Base-by-base conservation (phyloP, 169 alveolate species). In the Plasmodium cynomolgi region DNA sequence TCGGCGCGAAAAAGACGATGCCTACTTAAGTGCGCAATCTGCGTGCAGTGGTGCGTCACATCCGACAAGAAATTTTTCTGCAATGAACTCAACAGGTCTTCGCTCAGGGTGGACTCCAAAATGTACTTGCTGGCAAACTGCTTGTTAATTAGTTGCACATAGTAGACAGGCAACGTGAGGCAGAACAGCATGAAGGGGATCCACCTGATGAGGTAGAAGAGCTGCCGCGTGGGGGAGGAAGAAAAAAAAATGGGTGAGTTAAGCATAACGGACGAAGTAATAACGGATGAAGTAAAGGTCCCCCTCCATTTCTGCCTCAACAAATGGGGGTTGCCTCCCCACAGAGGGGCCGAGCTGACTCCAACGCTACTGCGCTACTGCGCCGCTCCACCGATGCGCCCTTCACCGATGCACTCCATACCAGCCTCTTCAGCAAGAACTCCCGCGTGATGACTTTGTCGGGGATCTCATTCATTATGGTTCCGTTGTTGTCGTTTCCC, bases 401-500 rank as follows among this genome's bases (percentile, higher is more conserved):
- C 11, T 44, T 44, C n/a, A 44, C 56, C 17, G 17, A 6, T 41
- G 13, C 54, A 6, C 11, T 11, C 33, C 54, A 1, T 85, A 85
- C 93, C 85, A 85, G 77, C 31, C 62, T 85, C 34, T 85, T 85
- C 39, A 77, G n/a, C 31, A 85, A 34, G 31, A 85, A 85, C 50
- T 85, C 85, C 50, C 62, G 75, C 15, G 85, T 74, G 11, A 85
- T 85, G 39, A 85, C 93, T 26, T 47, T 85, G 31, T 85, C 93
- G 0, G 93, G 93, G 20, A 85, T 85, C 31, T 85, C 93, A 47
- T 74, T 85, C 93, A 85, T 85, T 6, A 85, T 85, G 17, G 93
- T 85, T n/a, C 81, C 26, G 47, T 85, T 85, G 44, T 85, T 85
- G 29, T 85, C 80, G 39, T 85, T 85, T 15, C 56, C 39, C 26